phyloP scores from a whole-genome alignment of 2,329 filamentous ascomycete genomes.

The Hortaea werneckii region DNA sequence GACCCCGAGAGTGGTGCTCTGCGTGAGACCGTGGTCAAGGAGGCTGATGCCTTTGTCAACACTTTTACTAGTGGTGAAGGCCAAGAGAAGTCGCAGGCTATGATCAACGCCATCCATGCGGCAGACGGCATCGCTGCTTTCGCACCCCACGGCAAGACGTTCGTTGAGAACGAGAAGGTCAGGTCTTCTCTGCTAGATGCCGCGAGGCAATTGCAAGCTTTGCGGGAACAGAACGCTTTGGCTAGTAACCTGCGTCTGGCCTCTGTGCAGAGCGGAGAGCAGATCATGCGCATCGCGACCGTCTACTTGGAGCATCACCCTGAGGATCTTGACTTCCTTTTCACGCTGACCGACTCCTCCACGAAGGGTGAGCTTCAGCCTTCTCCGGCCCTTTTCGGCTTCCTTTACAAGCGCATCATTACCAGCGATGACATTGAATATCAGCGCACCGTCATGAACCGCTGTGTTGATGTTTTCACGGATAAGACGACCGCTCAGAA shows the following conservation, averaged over 20 bases:
- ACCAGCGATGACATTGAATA: constrained; percentile 76
- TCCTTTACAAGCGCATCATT: constrained; percentile 79
- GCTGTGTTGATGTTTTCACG: constrained; percentile 80
- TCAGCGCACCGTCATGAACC: constrained; percentile 70
- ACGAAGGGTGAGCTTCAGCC: constrained; percentile 73
- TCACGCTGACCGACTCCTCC: constrained; percentile 72
- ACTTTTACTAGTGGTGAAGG: constrained; percentile 36
- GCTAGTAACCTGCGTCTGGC: constrained; percentile 66
- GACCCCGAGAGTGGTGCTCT: constrained; percentile 65
- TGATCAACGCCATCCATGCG: constrained; percentile 81
- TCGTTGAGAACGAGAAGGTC: constrained; percentile 44
- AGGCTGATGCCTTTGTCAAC: constrained; percentile 61
- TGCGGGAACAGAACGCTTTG: constrained; percentile 59
- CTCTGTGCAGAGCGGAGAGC: constrained; percentile 79
- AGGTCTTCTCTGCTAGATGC: constrained; percentile 52
- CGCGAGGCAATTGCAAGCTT: constrained; percentile 68
- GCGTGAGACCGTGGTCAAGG: constrained; percentile 62
- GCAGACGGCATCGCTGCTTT: constrained; percentile 67
- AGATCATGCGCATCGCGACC: constrained; percentile 76
- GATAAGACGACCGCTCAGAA: constrained; percentile 70
- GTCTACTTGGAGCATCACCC: constrained; percentile 66
- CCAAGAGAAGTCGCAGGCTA: constrained; percentile 62
- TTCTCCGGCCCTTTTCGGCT: constrained; percentile 64
- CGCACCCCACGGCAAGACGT: constrained; percentile 56
- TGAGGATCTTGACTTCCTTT: constrained; percentile 59